These are phyloP conservation scores for Cicer pinnatifidum DNA, from an alignment of 306 rosid genomes.

Conservation along the genomic window DNA sequence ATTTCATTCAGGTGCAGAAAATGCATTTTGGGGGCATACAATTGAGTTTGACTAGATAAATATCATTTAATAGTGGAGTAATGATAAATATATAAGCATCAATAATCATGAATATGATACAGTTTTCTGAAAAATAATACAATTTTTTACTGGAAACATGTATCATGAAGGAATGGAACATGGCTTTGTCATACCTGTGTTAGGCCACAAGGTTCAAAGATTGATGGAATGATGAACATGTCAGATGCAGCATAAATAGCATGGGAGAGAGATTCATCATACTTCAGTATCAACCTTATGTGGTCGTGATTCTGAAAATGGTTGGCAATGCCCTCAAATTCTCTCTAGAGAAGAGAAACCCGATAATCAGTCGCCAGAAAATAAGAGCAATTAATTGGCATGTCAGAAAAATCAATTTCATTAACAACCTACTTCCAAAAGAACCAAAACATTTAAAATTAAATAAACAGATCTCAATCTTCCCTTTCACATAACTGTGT, in stretches of 20 bases:
- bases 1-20: conserved; percentile 27
- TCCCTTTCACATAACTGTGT: conserved; percentile 28
- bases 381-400: conserved; percentile 33
- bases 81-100: conserved; percentile 5
- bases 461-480: conserved; percentile 15
- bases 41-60: conserved; percentile 26
- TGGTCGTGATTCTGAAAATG: conserved; percentile 79
- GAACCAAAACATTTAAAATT: conserved; percentile 12
- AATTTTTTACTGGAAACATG: conserved; percentile 28
- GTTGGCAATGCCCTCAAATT: conserved; percentile 86
- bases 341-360: conserved; percentile 62
- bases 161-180: conserved; percentile 38
- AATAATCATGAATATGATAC: background rate
- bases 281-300: conserved; percentile 75
- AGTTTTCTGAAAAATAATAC: conserved; percentile 14
- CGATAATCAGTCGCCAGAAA: conserved; percentile 41
- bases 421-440: conserved; percentile 31
- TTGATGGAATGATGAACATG: conserved; percentile 92
- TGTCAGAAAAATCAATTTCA: conserved; percentile 22
- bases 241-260: conserved; percentile 87
- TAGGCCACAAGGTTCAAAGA: conserved; percentile 98
- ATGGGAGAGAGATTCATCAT: conserved; percentile 92
- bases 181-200: conserved; percentile 72
- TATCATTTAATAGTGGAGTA: conserved; percentile 30
- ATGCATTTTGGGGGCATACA: conserved; percentile 30